These are phyloP conservation scores for Mucor piriformis DNA, from an alignment of 371 early-diverging fungal species.

Conservation along the genomic window DNA sequence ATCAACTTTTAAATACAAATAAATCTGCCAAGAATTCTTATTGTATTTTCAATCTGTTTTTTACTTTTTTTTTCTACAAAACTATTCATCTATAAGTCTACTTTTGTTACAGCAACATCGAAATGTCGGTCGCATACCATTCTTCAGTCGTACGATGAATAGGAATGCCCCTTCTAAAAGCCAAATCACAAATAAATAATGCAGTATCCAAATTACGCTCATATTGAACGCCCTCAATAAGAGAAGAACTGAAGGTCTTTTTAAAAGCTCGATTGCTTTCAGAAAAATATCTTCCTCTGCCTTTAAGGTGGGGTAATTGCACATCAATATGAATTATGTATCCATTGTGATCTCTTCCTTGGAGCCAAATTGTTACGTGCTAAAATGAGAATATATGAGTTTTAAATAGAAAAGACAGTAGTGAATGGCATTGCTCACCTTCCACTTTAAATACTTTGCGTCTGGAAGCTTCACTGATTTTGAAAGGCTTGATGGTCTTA, in stretches of 20 bases:
- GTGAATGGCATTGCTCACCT: too few species aligned
- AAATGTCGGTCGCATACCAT: too few species aligned
- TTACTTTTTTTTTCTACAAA: too few species aligned
- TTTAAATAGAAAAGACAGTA: too few species aligned
- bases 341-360: not conserved
- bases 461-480: not conserved
- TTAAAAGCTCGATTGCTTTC: not conserved
- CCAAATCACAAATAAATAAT: not conserved
- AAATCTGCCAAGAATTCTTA: too few species aligned
- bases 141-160: too few species aligned
- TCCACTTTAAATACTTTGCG: not conserved
- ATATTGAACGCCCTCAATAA: not conserved
- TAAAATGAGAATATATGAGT: too few species aligned
- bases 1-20: too few species aligned
- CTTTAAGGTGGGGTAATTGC: not conserved
- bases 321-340: not conserved
- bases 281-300: not conserved
- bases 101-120: too few species aligned
- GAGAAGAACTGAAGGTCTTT: not conserved
- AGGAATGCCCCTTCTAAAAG: too few species aligned
- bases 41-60: too few species aligned
- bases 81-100: too few species aligned
- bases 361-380: not conserved
- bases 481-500: not conserved
- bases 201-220: not conserved